Percentiles rank a stretch among this genome's conserved stretches.
These are phyloP conservation scores for Dichotomocladium elegans DNA, from an alignment of 371 early-diverging fungal species.

Conservation along the genomic window DNA sequence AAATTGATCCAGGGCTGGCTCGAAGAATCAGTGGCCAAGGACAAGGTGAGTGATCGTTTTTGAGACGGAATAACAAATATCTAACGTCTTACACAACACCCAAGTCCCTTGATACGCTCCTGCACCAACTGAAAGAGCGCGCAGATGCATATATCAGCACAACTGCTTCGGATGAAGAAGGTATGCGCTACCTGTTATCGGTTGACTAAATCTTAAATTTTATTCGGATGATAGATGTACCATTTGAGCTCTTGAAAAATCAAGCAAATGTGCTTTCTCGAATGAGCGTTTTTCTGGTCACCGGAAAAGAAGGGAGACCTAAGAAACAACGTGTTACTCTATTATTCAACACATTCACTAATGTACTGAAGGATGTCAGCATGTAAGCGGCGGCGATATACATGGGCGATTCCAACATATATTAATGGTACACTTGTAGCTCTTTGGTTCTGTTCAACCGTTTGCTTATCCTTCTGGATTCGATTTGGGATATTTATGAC, in stretches of 20 bases:
- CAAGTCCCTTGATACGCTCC: not conserved
- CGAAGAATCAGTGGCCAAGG: slow-evolving; percentile 11
- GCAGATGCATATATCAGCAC: slow-evolving; percentile 4
- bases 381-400: slow-evolving; percentile 10
- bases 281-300: slow-evolving; percentile 21
- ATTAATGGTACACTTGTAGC: not conserved
- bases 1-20: slow-evolving; percentile 24
- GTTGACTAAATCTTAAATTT: too few species aligned
- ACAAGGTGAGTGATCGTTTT: slow-evolving; percentile 18
- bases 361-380: slow-evolving; percentile 11
- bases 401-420: not conserved
- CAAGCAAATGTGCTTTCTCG: slow-evolving; percentile 39
- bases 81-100: not conserved
- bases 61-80: not conserved
- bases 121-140: slow-evolving; percentile 2
- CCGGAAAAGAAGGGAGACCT: slow-evolving; percentile 9
- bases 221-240: slow-evolving; percentile 20
- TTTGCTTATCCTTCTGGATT: slow-evolving; percentile 17
- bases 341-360: slow-evolving; percentile 11
- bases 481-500: slow-evolving; percentile 27
- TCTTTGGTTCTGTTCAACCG: slow-evolving; percentile 10
- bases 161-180: slow-evolving; percentile 10
- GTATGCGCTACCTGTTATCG: not conserved
- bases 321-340: not conserved
- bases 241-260: slow-evolving; percentile 25